Evolutionary conservation across 805 yeast genomes (phyloP), one percentile per base, ranked within the genome.

Genomic region (Kodamaea leandrae): DNA sequence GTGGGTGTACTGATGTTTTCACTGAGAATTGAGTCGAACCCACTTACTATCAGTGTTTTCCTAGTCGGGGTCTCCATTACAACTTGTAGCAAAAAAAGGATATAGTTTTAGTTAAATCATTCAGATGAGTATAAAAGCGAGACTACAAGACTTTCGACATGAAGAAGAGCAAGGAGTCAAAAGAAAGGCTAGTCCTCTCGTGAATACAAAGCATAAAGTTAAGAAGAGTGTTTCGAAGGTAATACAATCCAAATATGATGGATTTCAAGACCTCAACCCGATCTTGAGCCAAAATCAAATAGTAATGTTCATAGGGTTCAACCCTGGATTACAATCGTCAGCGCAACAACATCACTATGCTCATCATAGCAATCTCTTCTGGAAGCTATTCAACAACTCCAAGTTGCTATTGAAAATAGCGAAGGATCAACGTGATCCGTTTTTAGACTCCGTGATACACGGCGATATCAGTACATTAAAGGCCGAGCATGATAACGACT

Each of bases 271-370:
- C 26, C 52, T 66, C 8, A 55, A 52, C 20, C 74, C 73, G 4
- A 62, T 68, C 10, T 38, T 68, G 16, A 36, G 47, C 13, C 37
- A 42, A 2, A 38, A 54, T 35, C 50, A 64, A 29, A 43, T 51
- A 12, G 37, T 82, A 1, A 68, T 84, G 3, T 83, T 84, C 49
- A 68, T 83, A 3, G 93, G 93, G 1, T 82, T 71, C 63, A 84
- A 84, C 51, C 93, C 93, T 0, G 86, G 90, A 2, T 58, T 78
- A 3, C 71, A 70, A 50, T 81, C 89, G 1, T 76, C 86, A 0
- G 49, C 60, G 14, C 56, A 62, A 6, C 88, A 84, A 24, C 90
- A 83, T 53, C 78, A 83, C 52, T 84, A 80, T 55, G 91, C 91
- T 0, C 90, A 85, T 53, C 76, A 63, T 14, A 70, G 85, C 9